Conservation (phyloP, 1,139 yeast genomes). For the Candida sanyaensis region DNA sequence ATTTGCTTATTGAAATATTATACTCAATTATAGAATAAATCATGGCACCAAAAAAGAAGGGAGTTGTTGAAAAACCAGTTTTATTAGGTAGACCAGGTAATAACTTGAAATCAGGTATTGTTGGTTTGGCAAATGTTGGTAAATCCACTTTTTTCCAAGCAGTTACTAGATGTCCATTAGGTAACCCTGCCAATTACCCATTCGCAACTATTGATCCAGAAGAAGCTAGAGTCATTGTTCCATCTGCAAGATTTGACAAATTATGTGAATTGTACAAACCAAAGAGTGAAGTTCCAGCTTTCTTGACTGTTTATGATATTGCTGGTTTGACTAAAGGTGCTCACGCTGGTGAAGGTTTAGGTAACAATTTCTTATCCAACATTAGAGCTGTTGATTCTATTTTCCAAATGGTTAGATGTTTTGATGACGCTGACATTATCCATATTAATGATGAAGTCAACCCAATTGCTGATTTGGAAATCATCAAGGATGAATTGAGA, state of each 20-base stretch:
- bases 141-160: constrained; percentile 92
- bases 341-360: constrained; percentile 95
- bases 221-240: constrained; percentile 96
- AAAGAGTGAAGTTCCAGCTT: constrained; percentile 87
- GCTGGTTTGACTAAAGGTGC: constrained; percentile 99
- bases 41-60: constrained; percentile 97
- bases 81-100: constrained; percentile 98
- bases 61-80: constrained; percentile 79
- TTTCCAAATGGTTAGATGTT: constrained; percentile 96
- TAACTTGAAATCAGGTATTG: constrained; percentile 94
- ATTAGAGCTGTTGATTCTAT: constrained; percentile 98
- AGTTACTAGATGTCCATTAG: constrained; percentile 85
- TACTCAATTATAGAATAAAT: constrained; percentile 8
- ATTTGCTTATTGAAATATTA: constrained; percentile 3
- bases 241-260: constrained; percentile 85
- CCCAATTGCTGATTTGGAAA: constrained; percentile 93
- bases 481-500: constrained; percentile 89
- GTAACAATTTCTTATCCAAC: constrained; percentile 96
- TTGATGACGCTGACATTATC: constrained; percentile 96
- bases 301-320: constrained; percentile 91
- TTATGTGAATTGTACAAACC: constrained; percentile 77
- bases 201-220: constrained; percentile 99
- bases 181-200: constrained; percentile 98
- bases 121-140: constrained; percentile 96
- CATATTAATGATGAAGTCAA: constrained; percentile 98